phyloP scores from a whole-genome alignment of 768 basidiomycete genomes.

The Rhodotorula graminis region DNA sequence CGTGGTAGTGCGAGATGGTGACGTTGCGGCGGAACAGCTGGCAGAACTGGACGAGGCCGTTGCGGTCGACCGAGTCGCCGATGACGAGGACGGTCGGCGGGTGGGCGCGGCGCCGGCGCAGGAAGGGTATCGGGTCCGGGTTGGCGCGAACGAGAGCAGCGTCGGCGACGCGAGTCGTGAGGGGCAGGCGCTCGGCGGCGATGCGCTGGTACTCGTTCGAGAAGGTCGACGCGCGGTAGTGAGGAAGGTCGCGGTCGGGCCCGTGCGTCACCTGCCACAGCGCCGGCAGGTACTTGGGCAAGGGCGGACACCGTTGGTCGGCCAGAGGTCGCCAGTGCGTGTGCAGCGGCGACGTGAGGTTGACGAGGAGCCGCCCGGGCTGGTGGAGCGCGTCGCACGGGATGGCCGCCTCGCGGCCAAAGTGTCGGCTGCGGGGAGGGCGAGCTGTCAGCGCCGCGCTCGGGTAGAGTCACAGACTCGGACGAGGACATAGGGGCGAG shows the following conservation, averaged over 20 bases:
- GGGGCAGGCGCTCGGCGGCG: constrained; percentile 20
- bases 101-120: constrained; percentile 9
- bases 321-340: constrained; percentile 33
- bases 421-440: neutral
- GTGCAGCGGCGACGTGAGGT: constrained; percentile 35
- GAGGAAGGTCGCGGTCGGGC: neutral
- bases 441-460: neutral
- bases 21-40: constrained; percentile 36
- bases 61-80: constrained; percentile 39
- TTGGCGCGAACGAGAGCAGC: neutral
- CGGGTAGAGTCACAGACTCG: too few relatives aligned
- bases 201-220: constrained; percentile 27
- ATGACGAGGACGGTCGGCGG: constrained; percentile 36
- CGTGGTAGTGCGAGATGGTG: constrained; percentile 33
- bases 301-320: constrained; percentile 8
- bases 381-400: constrained; percentile 25
- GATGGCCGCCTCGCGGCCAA: neutral
- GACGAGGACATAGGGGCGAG: neutral
- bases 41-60: constrained; percentile 38
- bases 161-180: neutral
- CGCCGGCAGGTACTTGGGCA: constrained; percentile 32
- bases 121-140: constrained; percentile 29
- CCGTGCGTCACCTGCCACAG: constrained; percentile 34
- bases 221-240: constrained; percentile 16
- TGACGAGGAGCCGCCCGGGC: constrained; percentile 33